phyloP scores from a whole-genome alignment of 352 stramenopile species.

The Pythium chondricola region DNA sequence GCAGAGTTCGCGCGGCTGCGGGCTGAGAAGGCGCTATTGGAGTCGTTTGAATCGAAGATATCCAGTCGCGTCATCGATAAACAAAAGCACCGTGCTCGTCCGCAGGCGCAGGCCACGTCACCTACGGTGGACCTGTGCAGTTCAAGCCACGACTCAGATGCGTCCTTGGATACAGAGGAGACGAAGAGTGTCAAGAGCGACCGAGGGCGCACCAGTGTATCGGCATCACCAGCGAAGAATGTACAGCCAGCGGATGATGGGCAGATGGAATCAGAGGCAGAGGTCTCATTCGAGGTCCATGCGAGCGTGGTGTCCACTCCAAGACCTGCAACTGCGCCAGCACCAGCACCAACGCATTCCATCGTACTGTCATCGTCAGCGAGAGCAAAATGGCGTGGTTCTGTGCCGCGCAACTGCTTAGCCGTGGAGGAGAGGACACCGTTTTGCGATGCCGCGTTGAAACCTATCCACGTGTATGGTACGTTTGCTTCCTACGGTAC shows the following conservation, averaged over 20 bases:
- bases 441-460: too few species aligned
- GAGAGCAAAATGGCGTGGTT: too few species aligned
- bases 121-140: neutral
- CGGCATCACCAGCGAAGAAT: neutral
- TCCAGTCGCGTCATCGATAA: neutral
- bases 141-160: neutral
- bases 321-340: too few species aligned
- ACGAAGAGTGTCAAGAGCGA: slow-evolving; percentile 1
- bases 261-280: neutral
- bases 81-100: neutral
- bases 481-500: too few species aligned
- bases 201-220: neutral
- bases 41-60: neutral
- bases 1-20: slow-evolving; percentile 11
- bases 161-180: neutral
- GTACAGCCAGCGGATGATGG: neutral
- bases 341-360: too few species aligned
- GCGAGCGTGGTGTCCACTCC: too few species aligned
- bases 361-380: too few species aligned
- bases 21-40: neutral
- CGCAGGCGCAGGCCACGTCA: neutral
- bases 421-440: too few species aligned
- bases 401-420: too few species aligned
- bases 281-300: too few species aligned
- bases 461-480: too few species aligned